Base-by-base conservation (phyloP, 2,329 filamentous ascomycete genomes). In the Amauroascus niger region DNA sequence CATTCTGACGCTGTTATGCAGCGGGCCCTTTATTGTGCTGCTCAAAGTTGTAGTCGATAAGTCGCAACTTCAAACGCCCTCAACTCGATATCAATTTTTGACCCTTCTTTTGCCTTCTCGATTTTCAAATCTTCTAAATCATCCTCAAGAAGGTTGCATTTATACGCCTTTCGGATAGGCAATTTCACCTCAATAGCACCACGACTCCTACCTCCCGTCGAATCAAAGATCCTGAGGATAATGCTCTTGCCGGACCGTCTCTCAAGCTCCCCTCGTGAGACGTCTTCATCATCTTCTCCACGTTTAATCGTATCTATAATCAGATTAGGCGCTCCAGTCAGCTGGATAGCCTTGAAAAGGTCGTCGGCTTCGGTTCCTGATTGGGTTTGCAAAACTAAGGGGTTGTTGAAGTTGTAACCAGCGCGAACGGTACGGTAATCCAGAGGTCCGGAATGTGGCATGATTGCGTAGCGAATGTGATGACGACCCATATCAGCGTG, bases 401-500 rank as follows among this genome's bases (percentile, higher is more conserved):
- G 88, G 60, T 85, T 87, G 71, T 97, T 96, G 76, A 97, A 94
- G 61, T 91, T 87, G 67, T 86, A 90, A 0, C 86, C 91, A 11
- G 89, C 87, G 55, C 84, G 83, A 43, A 97, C 81, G 0, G 89
- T 95, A 16, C 78, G 76, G 35, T 83, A 74, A 44, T 84, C 81
- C 3, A 97, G 76, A 1, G 76, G 69, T 1, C 89, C 90, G 22
- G 78, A 67, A 68, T 97, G 91, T 1, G 91, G 91, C 61, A 96
- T 76, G 60, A 97, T 89, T 20, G 88, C 90, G 79, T 91, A 97
- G 57, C 86, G 84, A 61, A 96, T 94, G 58, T 78, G 78, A 68
- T 97, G 91, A 40, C 76, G 79, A 51, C 88, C 91, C 89, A 97
- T 96, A 67, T 97, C 91, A 39, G 91, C 91, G 63, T 95, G 84